Evolutionary conservation across 352 stramenopile species (phyloP).

Genomic region (Phytophthora constricta): DNA sequence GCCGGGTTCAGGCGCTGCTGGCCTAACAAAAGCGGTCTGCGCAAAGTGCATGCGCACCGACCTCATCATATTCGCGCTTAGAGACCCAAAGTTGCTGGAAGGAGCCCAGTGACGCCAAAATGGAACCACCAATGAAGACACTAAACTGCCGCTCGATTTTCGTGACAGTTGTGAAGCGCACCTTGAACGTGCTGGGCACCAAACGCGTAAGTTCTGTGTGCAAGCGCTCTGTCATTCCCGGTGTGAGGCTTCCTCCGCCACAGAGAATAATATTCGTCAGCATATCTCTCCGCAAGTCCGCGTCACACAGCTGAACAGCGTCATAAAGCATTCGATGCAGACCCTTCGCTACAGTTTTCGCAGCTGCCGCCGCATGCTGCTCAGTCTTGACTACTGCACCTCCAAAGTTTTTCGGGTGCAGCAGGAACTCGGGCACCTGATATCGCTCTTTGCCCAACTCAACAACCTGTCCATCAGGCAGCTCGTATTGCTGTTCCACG

Average conservation of each 20-base stretch:
- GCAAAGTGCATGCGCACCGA: slow-evolving; percentile 69
- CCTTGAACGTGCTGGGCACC: slow-evolving; percentile 86
- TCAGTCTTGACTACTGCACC: slow-evolving; percentile 54
- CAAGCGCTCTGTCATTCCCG: slow-evolving; percentile 81
- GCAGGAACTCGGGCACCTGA: slow-evolving; percentile 76
- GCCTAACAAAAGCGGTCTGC: slow-evolving; percentile 73
- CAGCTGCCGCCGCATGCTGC: slow-evolving; percentile 49
- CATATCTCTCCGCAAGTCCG: slow-evolving; percentile 84
- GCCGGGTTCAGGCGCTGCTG: background rate
- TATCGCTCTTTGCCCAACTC: slow-evolving; percentile 74
- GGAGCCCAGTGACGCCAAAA: slow-evolving; percentile 85
- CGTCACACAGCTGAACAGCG: slow-evolving; percentile 82
- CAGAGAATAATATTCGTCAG: slow-evolving; percentile 90
- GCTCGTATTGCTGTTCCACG: slow-evolving; percentile 65
- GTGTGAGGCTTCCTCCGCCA: slow-evolving; percentile 76
- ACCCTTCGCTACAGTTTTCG: slow-evolving; percentile 64
- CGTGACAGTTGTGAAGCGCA: slow-evolving; percentile 84
- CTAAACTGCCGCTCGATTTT: slow-evolving; percentile 90
- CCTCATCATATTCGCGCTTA: slow-evolving; percentile 85
- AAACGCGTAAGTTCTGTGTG: slow-evolving; percentile 78
- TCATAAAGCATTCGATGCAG: slow-evolving; percentile 86
- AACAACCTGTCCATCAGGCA: slow-evolving; percentile 79
- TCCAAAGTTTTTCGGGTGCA: slow-evolving; percentile 71
- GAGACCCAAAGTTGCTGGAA: slow-evolving; percentile 92
- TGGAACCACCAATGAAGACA: slow-evolving; percentile 88